Evolutionary conservation across 2,329 filamentous ascomycete species (phyloP).

Genomic region (Phyllosticta capitalensis): DNA sequence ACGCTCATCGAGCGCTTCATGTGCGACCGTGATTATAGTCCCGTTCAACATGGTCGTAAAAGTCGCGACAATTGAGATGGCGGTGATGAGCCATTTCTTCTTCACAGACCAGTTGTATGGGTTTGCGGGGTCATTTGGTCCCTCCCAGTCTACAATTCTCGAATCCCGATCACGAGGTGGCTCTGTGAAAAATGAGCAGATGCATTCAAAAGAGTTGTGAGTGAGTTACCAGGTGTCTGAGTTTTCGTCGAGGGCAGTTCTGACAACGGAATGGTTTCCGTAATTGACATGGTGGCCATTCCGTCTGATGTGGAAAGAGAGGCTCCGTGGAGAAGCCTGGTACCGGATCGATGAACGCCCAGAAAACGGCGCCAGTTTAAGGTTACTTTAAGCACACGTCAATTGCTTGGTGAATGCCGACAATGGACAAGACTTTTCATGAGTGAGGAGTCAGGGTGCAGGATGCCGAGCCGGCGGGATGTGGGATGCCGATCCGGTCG

Average conservation of each 20-base stretch:
- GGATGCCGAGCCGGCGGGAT: neutral
- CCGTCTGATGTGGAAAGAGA: neutral
- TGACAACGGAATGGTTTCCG: neutral
- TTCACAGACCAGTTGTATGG: constrained; percentile 26
- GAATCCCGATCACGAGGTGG: neutral
- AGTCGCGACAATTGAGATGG: constrained; percentile 22
- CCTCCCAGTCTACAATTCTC: constrained; percentile 37
- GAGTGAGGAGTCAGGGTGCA: neutral
- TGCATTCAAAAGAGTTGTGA: neutral
- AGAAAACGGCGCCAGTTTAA: neutral
- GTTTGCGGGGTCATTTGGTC: constrained; percentile 37
- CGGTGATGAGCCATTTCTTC: constrained; percentile 26
- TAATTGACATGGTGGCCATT: neutral
- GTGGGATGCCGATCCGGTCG: neutral
- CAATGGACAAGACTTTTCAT: neutral
- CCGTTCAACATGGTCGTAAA: constrained; percentile 28
- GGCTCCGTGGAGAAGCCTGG: neutral
- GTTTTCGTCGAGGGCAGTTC: neutral
- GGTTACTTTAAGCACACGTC: neutral
- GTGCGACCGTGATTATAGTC: constrained; percentile 28
- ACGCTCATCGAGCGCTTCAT: constrained; percentile 21
- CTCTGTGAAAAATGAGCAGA: neutral
- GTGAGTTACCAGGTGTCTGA: neutral
- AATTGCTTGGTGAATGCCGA: neutral
- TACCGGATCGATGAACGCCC: neutral